Base-by-base conservation (phyloP, 495 filamentous ascomycete species). In the Thermothielavioides terrestris region DNA sequence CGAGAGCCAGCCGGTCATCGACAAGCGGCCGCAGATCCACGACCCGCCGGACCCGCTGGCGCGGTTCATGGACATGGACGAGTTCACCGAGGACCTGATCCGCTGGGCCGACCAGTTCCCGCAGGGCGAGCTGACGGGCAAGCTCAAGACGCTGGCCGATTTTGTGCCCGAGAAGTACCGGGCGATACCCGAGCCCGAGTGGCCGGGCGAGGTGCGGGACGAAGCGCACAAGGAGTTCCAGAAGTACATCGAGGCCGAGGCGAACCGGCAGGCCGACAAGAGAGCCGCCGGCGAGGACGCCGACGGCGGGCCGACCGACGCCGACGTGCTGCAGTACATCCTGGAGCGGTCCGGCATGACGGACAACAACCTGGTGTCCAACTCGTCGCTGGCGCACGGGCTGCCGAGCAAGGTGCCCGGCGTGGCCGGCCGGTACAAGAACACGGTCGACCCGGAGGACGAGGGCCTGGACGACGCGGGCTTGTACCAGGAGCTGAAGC, bases 1-100 rank as follows among this genome's bases (percentile, higher is more conserved):
- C 30, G 68, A 74, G 32, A 77, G 86, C 50, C 79, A 85, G 63
- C 85, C 88, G 49, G 75, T 86, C 15, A 70, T 94, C 54, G 89
- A 95, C 72, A 72, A 68, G 55, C 64, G 65, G 17, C 61, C 62
- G 12, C 53, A 51, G 46, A 60, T 44, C 36, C 52, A 52, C 46
- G 45, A 63, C 38, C 63, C 65, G 4, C 63, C 72, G 8, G 80
- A 85, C 59, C 79, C 78, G 52, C 72, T 74, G n/a, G 67, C 75
- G 23, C 73, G 74, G 44, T 70, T 82, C 48, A 85, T 88, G 76
- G 76, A 84, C 60, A 64, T 84, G 57, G 77, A 75, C 38, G 74
- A 78, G 20, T 77, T 78, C 46, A 72, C 81, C 44, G 63, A 72
- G 7, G 68, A 77, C 31, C 59, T 80, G 53, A 72, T 80, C 27